These are phyloP conservation scores for Rhodocollybia butyracea DNA, from an alignment of 768 basidiomycete genomes.

Conservation along the genomic window DNA sequence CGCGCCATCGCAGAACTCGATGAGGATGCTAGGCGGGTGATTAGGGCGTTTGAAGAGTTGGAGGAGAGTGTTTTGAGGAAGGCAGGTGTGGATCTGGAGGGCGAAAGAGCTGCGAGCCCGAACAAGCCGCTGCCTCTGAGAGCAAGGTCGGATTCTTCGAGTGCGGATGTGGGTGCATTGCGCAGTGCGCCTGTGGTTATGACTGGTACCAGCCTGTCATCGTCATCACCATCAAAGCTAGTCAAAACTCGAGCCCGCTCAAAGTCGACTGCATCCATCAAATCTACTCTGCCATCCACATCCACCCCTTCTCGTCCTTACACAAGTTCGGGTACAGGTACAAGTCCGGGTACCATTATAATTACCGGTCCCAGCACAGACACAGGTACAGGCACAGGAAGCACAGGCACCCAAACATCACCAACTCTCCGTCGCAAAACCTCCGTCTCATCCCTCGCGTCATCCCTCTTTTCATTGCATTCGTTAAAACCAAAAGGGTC, in stretches of 20 bases:
- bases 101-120: neutral
- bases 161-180: neutral
- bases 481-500: neutral
- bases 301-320: neutral
- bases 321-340: neutral
- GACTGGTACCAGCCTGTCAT: neutral
- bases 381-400: constrained; percentile 38
- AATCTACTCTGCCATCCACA: neutral
- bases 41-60: constrained; percentile 66
- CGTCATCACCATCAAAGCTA: neutral
- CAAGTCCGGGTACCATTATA: neutral
- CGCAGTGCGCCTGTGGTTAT: too few species aligned
- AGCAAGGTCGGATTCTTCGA: neutral
- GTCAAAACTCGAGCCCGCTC: neutral
- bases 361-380: too few species aligned
- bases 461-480: constrained; percentile 4
- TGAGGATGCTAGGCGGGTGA: constrained; percentile 56
- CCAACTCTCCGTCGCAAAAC: neutral
- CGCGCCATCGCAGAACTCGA: constrained; percentile 61
- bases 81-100: constrained; percentile 12
- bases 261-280: neutral
- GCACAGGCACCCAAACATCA: constrained; percentile 38
- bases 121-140: too few species aligned
- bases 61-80: constrained; percentile 48
- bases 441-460: constrained; percentile 50